Evolutionary conservation across 2,329 filamentous ascomycete species (phyloP).

Genomic region (Pseudopyrenochaeta lycopersici): DNA sequence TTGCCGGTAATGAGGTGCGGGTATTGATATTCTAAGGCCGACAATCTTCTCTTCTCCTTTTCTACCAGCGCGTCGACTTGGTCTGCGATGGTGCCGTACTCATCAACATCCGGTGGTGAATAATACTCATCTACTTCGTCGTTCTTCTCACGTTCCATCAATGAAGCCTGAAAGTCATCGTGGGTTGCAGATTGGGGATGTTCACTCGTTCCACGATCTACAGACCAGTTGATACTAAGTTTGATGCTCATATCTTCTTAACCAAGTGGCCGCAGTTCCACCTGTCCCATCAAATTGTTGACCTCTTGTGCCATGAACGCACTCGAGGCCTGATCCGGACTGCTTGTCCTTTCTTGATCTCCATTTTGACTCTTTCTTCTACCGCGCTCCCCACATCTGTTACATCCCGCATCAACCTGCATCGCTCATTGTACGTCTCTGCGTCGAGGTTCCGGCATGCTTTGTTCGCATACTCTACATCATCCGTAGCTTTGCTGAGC

Average conservation of each 20-base stretch:
- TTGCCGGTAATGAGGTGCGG: background rate
- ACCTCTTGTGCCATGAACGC: background rate
- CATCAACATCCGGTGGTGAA: background rate
- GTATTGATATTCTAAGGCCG: background rate
- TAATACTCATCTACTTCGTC: no score
- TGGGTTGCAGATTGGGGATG: no score
- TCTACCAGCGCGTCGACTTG: slow-evolving; percentile 6
- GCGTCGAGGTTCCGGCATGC: slow-evolving; percentile 3
- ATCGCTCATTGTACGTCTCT: slow-evolving; percentile 5
- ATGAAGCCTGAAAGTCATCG: no score
- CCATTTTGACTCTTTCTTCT: background rate
- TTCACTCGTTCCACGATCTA: no score
- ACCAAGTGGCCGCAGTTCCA: background rate
- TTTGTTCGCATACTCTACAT: background rate
- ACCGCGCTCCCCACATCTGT: background rate
- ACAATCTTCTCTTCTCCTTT: background rate
- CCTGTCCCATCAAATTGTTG: background rate
- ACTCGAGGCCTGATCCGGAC: background rate
- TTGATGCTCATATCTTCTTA: background rate
- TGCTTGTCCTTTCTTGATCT: background rate
- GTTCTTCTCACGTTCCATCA: no score
- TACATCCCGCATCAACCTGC: background rate
- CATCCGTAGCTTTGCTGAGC: background rate
- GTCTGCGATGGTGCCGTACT: background rate
- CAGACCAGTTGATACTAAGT: no score